Percentiles rank a stretch among this genome's conserved stretches.
These are phyloP conservation scores for Fusarium avenaceum DNA, from an alignment of 2,329 filamentous ascomycete species.

Conservation along the genomic window DNA sequence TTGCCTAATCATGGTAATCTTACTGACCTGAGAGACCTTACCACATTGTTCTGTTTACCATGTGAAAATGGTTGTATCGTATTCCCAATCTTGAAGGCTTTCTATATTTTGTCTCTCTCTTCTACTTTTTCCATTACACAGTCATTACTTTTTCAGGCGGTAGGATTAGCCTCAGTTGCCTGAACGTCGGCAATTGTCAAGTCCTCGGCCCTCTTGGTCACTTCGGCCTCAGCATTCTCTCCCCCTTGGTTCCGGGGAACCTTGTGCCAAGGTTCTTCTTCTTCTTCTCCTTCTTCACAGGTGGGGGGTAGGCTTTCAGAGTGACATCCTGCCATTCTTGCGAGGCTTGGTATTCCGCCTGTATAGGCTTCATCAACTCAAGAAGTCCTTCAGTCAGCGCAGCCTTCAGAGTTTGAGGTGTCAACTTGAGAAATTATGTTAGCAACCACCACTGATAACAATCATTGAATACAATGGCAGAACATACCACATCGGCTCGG, in stretches of 20 bases:
- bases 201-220: constrained; percentile 34
- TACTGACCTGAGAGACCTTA: no score
- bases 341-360: constrained; percentile 76
- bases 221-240: constrained; percentile 18
- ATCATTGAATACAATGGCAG: background rate
- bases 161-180: constrained; percentile 20
- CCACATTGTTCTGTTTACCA: no score
- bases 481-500: constrained; percentile 76
- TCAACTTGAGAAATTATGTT: constrained; percentile 63
- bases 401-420: constrained; percentile 89
- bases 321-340: constrained; percentile 80
- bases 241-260: constrained; percentile 63
- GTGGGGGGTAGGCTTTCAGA: constrained; percentile 83
- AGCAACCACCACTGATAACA: background rate
- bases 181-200: constrained; percentile 32
- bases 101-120: constrained; percentile 4
- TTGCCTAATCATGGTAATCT: no score
- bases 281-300: constrained; percentile 79
- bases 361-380: constrained; percentile 82
- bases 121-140: constrained; percentile 3
- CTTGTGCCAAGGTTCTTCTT: constrained; percentile 80
- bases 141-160: constrained; percentile 18
- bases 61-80: no score
- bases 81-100: background rate
- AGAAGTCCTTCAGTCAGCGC: constrained; percentile 81